Base-by-base conservation (phyloP, 192 early-diverging fungal species). In the Coemansia sp. region DNA sequence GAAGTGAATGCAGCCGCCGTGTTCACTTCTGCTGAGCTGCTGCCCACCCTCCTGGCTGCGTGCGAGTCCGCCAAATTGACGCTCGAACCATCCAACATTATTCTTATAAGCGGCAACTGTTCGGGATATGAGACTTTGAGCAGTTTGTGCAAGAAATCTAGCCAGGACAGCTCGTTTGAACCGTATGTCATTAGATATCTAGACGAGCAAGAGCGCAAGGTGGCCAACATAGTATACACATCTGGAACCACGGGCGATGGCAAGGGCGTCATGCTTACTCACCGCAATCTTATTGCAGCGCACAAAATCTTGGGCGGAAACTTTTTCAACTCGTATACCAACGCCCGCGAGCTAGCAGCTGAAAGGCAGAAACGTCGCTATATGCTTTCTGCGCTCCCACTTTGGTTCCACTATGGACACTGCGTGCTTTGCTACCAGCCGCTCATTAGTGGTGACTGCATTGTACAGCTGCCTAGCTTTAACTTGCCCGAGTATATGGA, bases 221-320 rank as follows among this genome's bases (percentile, higher is more conserved):
- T 62, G 2, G 68, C 74, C 1, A 48, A 71, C 22, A 51, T 77
- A 3, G 30, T 58, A 0, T 73, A 65, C 36, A 58, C 76, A 10
- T 72, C 76, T 3, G 76, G 76, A 11, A 73, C 70, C 0, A 60
- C 76, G 1, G 76, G 76, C 2, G 18, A 14, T 3, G 31, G 70
- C 11, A 71, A 68, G 52, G 76, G 69, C 9, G 50, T 64, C 11
- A 50, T 65, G 56, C 56, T 78, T 22, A 62, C 65, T 0, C 76
- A 73, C 31, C 55, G 61, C 34, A 78, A 73, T 35, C 35, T 78
- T 13, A 38, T 73, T 0, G 32, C 60, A 1, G 37, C 49, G 30
- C 53, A 53, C 23, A 37, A 33, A 5, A 42, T 63, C 36, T 33
- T 48, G 13, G 49, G 33, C 11, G 45, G 65, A 3, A 64, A 55